Evolutionary conservation across 257 asterid species (phyloP).

Genomic region (Nicotiana obtusifolia): DNA sequence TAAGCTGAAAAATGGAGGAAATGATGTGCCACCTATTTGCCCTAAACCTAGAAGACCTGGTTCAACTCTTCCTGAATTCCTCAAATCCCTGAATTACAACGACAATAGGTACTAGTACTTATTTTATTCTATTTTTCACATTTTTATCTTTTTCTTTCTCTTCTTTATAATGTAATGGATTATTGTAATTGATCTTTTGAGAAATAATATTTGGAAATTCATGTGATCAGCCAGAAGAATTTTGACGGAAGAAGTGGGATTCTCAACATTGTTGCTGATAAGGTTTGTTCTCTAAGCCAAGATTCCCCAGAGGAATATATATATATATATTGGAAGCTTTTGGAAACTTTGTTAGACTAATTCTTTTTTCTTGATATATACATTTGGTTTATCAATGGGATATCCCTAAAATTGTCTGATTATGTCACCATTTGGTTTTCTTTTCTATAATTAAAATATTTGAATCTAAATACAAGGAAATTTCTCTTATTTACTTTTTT

Average conservation of each 20-base stretch:
- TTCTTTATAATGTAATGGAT: background rate
- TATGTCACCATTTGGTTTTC: too few relatives aligned
- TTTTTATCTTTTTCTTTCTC: background rate
- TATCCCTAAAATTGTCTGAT: too few relatives aligned
- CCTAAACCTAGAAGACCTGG: conserved; percentile 60
- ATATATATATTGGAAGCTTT: too few relatives aligned
- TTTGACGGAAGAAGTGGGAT: conserved; percentile 41
- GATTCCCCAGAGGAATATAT: too few relatives aligned
- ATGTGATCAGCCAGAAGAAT: conserved; percentile 27
- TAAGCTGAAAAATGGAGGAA: conserved; percentile 18
- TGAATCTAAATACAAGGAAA: too few relatives aligned
- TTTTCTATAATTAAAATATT: too few relatives aligned
- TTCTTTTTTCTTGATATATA: background rate
- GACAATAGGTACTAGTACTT: conserved; percentile 32
- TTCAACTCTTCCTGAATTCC: conserved; percentile 38
- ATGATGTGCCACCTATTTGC: conserved; percentile 35
- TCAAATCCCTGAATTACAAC: conserved; percentile 30
- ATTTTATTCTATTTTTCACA: background rate
- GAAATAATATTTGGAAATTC: background rate
- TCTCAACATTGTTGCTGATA: conserved; percentile 36
- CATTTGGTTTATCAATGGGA: background rate
- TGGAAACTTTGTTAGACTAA: too few relatives aligned
- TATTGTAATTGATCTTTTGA: background rate
- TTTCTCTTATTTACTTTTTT: too few relatives aligned
- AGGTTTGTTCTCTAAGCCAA: conserved; percentile 22